Conservation (phyloP, 352 stramenopile species). For the Globisporangium ultimum region DNA sequence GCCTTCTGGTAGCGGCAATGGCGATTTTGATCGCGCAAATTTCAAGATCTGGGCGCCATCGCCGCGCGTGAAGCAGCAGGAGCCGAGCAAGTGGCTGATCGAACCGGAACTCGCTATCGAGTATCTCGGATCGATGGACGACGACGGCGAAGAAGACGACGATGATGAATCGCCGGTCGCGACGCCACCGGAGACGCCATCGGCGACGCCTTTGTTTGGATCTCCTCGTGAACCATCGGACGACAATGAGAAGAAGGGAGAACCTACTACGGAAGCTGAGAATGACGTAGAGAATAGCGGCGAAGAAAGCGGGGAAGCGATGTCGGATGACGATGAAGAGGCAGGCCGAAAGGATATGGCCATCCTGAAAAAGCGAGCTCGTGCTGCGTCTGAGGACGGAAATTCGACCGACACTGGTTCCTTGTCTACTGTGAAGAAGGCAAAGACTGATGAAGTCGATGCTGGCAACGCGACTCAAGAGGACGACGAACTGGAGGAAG, state of each 20-base stretch:
- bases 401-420: slow-evolving; percentile 13
- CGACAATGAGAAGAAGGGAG: slow-evolving; percentile 42
- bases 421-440: slow-evolving; percentile 17
- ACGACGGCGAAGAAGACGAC: slow-evolving; percentile 48
- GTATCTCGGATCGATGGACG: slow-evolving; percentile 80
- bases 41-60: slow-evolving; percentile 83
- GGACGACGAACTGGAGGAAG: slow-evolving; percentile 16
- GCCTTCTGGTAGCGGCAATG: slow-evolving; percentile 27
- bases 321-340: slow-evolving; percentile 35
- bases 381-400: slow-evolving; percentile 22
- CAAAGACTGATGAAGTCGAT: slow-evolving; percentile 17
- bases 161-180: slow-evolving; percentile 67
- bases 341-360: slow-evolving; percentile 36
- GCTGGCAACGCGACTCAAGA: slow-evolving; percentile 11
- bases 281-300: slow-evolving; percentile 20
- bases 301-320: slow-evolving; percentile 39
- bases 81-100: slow-evolving; percentile 81
- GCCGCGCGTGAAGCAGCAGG: slow-evolving; percentile 60
- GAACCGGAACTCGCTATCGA: slow-evolving; percentile 74
- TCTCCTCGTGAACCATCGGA: slow-evolving; percentile 44
- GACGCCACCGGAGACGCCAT: slow-evolving; percentile 65
- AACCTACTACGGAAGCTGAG: slow-evolving; percentile 21
- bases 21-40: slow-evolving; percentile 19
- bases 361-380: slow-evolving; percentile 55
- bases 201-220: slow-evolving; percentile 64